These are phyloP conservation scores for Sisymbrium irio DNA, from an alignment of 345 rosid genomes.

Conservation along the genomic window DNA sequence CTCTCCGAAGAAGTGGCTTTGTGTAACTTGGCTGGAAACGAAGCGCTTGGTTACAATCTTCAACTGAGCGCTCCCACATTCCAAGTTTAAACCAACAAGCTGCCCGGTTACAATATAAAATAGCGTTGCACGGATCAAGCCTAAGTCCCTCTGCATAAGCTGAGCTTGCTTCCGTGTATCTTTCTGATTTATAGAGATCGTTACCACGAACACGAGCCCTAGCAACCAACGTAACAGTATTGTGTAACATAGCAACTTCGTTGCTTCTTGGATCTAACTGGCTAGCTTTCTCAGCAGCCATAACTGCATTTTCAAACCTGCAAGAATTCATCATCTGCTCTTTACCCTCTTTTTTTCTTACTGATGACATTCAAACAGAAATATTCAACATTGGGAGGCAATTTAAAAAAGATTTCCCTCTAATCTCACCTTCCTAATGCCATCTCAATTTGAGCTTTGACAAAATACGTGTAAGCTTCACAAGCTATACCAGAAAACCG, in stretches of 20 bases:
- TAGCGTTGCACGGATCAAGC: slow-evolving; percentile 77
- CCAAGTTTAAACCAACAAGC: slow-evolving; percentile 99
- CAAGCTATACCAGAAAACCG: slow-evolving; percentile 74
- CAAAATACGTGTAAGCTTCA: slow-evolving; percentile 72
- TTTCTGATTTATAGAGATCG: slow-evolving; percentile 92
- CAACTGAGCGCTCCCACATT: slow-evolving; percentile 78
- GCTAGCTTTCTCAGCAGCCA: slow-evolving; percentile 81
- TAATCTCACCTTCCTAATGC: slow-evolving; percentile 88
- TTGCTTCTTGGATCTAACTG: slow-evolving; percentile 71
- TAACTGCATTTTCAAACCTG: slow-evolving; percentile 95
- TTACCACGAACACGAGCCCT: slow-evolving; percentile 96
- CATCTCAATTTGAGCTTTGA: slow-evolving; percentile 79
- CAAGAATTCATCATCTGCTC: slow-evolving; percentile 54
- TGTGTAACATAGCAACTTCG: slow-evolving; percentile 64
- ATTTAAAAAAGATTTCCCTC: not conserved
- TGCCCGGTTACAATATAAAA: slow-evolving; percentile 88
- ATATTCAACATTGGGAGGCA: not conserved
- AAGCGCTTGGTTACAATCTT: slow-evolving; percentile 83
- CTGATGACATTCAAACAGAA: not conserved
- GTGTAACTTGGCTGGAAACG: slow-evolving; percentile 69
- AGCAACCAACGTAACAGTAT: slow-evolving; percentile 69
- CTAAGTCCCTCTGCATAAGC: slow-evolving; percentile 94
- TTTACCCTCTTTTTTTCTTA: slow-evolving; percentile 34
- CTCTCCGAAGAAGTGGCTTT: slow-evolving; percentile 92
- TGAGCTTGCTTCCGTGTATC: slow-evolving; percentile 89